phyloP scores from a whole-genome alignment of 768 basidiomycete genomes.

The Amanita subjunquillea region DNA sequence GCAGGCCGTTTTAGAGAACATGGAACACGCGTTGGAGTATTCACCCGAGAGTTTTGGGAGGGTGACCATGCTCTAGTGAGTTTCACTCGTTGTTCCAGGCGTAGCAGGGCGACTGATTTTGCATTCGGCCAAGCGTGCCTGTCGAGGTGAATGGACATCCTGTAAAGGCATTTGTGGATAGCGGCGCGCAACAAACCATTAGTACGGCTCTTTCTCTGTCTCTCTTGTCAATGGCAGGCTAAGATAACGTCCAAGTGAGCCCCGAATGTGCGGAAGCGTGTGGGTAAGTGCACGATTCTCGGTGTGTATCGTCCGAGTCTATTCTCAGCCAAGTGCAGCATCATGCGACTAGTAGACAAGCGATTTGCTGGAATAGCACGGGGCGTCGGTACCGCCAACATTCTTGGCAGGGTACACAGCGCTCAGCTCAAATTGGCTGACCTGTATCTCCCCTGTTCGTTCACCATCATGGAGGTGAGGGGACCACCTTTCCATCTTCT shows the following conservation, averaged over 20 bases:
- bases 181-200: conserved; percentile 94
- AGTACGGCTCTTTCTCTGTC: conserved; percentile 33
- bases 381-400: conserved; percentile 91
- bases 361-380: conserved; percentile 83
- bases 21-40: conserved; percentile 90
- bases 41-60: conserved; percentile 89
- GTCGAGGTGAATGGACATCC: conserved; percentile 88
- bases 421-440: conserved; percentile 86
- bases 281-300: conserved; percentile 41
- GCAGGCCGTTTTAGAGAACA: conserved; percentile 83
- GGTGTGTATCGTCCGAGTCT: background rate
- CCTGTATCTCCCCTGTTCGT: conserved; percentile 78
- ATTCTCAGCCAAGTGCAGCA: conserved; percentile 27
- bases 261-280: conserved; percentile 88
- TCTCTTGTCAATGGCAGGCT: background rate
- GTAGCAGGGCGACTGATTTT: background rate
- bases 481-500: background rate
- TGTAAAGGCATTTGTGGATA: conserved; percentile 96
- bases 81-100: conserved; percentile 8
- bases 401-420: conserved; percentile 88
- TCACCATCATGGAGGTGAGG: conserved; percentile 89
- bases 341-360: conserved; percentile 89
- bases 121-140: conserved; percentile 45
- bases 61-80: conserved; percentile 95
- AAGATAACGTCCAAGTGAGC: conserved; percentile 47